Evolutionary conservation across 225 moss, liverwort and hornwort species (phyloP).

Genomic region (Thuidium tamariscinum): DNA sequence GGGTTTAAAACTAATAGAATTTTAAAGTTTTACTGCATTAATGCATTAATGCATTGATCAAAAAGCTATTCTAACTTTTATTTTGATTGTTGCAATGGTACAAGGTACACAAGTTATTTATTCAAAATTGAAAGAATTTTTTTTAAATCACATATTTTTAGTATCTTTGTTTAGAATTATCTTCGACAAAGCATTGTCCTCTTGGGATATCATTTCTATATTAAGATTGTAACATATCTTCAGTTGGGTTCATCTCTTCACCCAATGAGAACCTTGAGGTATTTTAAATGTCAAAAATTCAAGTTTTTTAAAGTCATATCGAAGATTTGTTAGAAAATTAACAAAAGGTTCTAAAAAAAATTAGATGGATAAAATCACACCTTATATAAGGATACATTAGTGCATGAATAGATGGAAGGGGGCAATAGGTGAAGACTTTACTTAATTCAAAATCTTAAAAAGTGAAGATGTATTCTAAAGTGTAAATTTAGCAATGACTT

Average conservation of each 20-base stretch:
- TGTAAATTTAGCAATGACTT: too few species aligned
- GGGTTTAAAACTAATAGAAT: too few species aligned
- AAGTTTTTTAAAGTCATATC: neutral
- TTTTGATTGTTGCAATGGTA: too few species aligned
- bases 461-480: neutral
- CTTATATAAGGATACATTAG: neutral
- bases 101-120: too few species aligned
- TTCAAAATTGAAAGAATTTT: too few species aligned
- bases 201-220: neutral
- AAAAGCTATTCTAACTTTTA: too few species aligned
- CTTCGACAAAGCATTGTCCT: rapidly evolving
- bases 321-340: too few species aligned
- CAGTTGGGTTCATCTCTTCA: neutral
- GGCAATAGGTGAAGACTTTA: neutral
- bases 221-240: neutral
- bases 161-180: neutral
- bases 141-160: neutral
- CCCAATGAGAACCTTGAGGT: neutral
- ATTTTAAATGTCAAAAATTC: neutral
- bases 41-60: too few species aligned
- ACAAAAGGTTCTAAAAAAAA: neutral
- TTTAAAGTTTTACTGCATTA: too few species aligned
- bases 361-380: neutral
- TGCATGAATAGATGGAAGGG: neutral
- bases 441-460: neutral